These are phyloP conservation scores for Phialocephala subalpina DNA, from an alignment of 2,329 filamentous ascomycete genomes.

Conservation along the genomic window DNA sequence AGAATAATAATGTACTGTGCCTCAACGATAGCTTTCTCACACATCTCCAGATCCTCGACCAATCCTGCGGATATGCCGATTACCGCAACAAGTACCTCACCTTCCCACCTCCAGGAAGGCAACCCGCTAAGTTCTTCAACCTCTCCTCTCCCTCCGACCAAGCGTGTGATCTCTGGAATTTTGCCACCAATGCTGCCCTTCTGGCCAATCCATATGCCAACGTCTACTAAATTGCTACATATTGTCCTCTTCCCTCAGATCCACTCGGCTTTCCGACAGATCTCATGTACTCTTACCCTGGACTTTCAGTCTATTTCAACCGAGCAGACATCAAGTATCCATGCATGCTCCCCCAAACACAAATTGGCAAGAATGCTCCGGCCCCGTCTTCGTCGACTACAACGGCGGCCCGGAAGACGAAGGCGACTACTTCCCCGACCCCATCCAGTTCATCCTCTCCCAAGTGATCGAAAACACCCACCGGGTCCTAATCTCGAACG, in stretches of 20 bases:
- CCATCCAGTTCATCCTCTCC: constrained; percentile 15
- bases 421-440: constrained; percentile 46
- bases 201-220: constrained; percentile 56
- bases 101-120: constrained; percentile 48
- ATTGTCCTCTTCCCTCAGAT: constrained; percentile 44
- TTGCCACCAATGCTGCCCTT: constrained; percentile 40
- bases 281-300: constrained; percentile 48
- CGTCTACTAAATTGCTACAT: constrained; percentile 54
- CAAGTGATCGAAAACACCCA: constrained; percentile 13
- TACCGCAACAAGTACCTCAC: constrained; percentile 54
- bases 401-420: constrained; percentile 32
- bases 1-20: constrained; percentile 51
- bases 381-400: constrained; percentile 51
- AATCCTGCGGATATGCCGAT: constrained; percentile 54
- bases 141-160: constrained; percentile 29
- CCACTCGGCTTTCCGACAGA: constrained; percentile 45
- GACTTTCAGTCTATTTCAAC: constrained; percentile 58
- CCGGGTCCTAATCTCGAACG: constrained; percentile 10
- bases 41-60: constrained; percentile 49
- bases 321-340: constrained; percentile 56
- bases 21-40: constrained; percentile 52
- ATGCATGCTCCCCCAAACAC: constrained; percentile 54
- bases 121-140: constrained; percentile 43
- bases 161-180: constrained; percentile 49
- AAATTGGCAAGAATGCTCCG: constrained; percentile 51